Evolutionary conservation across 495 filamentous ascomycete genomes (phyloP), one percentile per base, ranked within the genome.

Genomic region (Rusavskia elegans): DNA sequence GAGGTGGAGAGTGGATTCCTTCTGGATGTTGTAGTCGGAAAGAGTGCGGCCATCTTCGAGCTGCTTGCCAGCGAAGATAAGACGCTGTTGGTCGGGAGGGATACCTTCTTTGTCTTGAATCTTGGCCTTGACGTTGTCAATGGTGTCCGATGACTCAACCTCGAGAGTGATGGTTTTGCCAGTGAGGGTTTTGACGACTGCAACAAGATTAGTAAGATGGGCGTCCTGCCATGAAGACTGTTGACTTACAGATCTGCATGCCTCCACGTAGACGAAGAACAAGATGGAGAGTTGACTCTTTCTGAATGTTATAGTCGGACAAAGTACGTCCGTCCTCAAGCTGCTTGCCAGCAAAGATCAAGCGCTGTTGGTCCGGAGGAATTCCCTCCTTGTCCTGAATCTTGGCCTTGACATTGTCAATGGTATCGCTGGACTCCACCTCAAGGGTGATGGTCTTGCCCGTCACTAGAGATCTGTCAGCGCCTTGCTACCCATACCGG

Each of bases 341-440:
- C 66, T 97, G 90, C 81, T 97, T 97, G 57, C 90, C 90, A 56
- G 90, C 90, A 64, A 97, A 97, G 73, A 97, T 97, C 71, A 97
- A 71, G 66, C 90, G 90, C 78, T 97, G 90, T 69, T 97, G 90
- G 69, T 97, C 90, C 11, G 90, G 90, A 45, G 90, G 90, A 61
- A 97, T 97, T 40, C 90, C 90, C 71, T 97, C 90, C 86, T 97
- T 97, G 67, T 97, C 90, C 70, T 97, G 90, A 50, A 97, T 97
- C 84, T 97, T 97, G 54, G 77, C 78, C 84, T 97, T 97, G 60
- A 97, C 90, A 62, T 96, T 97, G 76, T 97, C 92, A 75, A 97
- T 96, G 55, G 90, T 96, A 63, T 97, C 90, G 54, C 82, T 88
- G 53, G 87, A 94, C 77, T 97, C 90, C 19, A 97, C 92, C 86